A percentile compares a stretch with the other conserved stretches of the same genome.
Conservation (phyloP, 148 eudicot genomes). For the Camellia granthamiana region DNA sequence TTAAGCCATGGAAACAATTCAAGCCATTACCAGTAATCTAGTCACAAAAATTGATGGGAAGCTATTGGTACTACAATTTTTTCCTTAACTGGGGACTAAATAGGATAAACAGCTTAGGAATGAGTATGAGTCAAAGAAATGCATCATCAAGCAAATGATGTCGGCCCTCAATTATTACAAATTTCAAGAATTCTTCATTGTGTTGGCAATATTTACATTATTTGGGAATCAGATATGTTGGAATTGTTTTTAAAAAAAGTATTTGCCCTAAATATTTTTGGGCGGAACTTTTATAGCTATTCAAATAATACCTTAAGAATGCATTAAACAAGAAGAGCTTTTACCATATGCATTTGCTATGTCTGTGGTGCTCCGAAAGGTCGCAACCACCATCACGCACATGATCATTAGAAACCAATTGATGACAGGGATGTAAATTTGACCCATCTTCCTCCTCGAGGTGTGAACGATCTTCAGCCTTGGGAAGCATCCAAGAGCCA, state of each 20-base stretch:
- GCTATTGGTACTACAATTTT: background rate
- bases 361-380: slow-evolving; percentile 69
- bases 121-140: background rate
- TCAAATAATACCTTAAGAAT: background rate
- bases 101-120: background rate
- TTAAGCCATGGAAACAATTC: background rate
- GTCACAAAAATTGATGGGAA: background rate
- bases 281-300: background rate
- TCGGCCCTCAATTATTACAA: background rate
- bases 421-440: slow-evolving; percentile 92
- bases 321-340: background rate
- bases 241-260: background rate
- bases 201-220: background rate
- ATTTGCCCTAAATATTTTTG: background rate
- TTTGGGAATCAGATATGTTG: background rate
- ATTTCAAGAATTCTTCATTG: background rate
- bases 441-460: slow-evolving; percentile 83
- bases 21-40: background rate
- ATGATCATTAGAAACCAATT: slow-evolving; percentile 92
- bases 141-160: background rate
- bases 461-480: slow-evolving; percentile 90
- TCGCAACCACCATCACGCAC: slow-evolving; percentile 85
- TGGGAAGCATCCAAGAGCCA: slow-evolving; percentile 95
- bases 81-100: background rate
- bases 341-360: slow-evolving; percentile 95